Base-by-base conservation (phyloP, 2,329 filamentous ascomycete species). In the Botryotinia narcissicola region DNA sequence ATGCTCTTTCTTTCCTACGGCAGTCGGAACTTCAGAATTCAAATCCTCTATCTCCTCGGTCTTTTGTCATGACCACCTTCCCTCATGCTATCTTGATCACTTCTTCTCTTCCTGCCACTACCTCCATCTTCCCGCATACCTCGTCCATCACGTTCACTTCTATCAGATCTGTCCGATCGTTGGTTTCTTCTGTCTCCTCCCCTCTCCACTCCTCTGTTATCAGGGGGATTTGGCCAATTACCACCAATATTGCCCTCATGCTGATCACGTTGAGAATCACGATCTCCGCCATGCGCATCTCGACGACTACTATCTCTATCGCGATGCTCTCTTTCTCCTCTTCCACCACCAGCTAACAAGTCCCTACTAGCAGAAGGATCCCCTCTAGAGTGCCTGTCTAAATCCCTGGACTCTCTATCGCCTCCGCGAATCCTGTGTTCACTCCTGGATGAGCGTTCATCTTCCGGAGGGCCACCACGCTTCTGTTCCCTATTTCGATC, bases 11-110 rank as follows among this genome's bases (percentile, higher is more conserved):
- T 57, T 57, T 42, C 18, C 16, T 29, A 25, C 29, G 6, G 25
- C 14, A 51, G 8, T 40, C 14, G 35, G 29, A 35, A 22, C 25
- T 71, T 54, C 63, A 62, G 32, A 76, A 60, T 61, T 48, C 72
- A 44, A 9, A 63, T 72, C 51, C 5, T 75, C 64, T 75, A 78
- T 72, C 78, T 75, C 59, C 79, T 75, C 18, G 75, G 74, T 73
- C 79, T 77, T 75, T 80, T 81, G 35, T 79, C 78, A 68, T 76
- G 82, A 80, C 69, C 80, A 83, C 75, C 79, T 32, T 76, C 73
- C 54, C 80, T 78, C 67, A 78, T 64, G 25, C 71, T 73, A 22
- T 77, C 78, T 66, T 78, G 80, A 42, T 81, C 79, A 37, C 76
- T 75, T 37, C 78, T 76, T 75, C 81, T 74, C 76, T 81, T 81